Evolutionary conservation across 2,329 filamentous ascomycete species (phyloP), one percentile per base, ranked within the genome.

Genomic region (Amphichorda felina): DNA sequence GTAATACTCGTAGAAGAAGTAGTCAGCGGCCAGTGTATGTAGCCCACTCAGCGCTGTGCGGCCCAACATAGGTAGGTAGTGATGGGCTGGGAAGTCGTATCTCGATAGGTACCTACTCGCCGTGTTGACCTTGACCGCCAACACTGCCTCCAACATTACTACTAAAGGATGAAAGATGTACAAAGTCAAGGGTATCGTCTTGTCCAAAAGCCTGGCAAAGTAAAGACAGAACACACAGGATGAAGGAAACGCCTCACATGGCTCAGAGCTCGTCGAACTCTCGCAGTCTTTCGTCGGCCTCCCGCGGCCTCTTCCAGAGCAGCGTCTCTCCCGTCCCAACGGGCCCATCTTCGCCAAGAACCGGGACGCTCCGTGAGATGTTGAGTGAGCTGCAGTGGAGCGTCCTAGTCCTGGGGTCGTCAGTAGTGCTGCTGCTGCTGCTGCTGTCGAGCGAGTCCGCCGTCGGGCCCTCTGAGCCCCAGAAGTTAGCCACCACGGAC

Each of bases 181-280:
- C 6, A 24, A n/a, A n/a, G n/a, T 24, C 21, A 6, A 24, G 21
- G 21, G 21, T 24, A 24, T 24, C 21, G 10, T 24, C 21, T 6
- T 10, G 21, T 10, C 6, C 21, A 10, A 14, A 7, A 31, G 7
- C 16, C 10, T 18, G n/a, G 16, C 16, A 19, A 31, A 18, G 29
- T 9, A 31, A 18, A 17, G 13, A 19, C 16, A 16, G 13, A 17
- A 31, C 4, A 16, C n/a, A 30, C 8, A 14, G 5, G 28, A 30
- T 15, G 15, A 19, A 25, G 17, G 4, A 24, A 19, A 4, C 8
- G 27, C n/a, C 13, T 8, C 3, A 18, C 10, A 26, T 30, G 28
- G 10, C 17, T 57, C 49, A 70, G 35, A 70, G 46, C 51, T 70
- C 66, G 38, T 69, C 64, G 48, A 70, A 64, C 14, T 51, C 53